Conservation (phyloP, 345 rosid species). For the Limnanthes douglasii region DNA sequence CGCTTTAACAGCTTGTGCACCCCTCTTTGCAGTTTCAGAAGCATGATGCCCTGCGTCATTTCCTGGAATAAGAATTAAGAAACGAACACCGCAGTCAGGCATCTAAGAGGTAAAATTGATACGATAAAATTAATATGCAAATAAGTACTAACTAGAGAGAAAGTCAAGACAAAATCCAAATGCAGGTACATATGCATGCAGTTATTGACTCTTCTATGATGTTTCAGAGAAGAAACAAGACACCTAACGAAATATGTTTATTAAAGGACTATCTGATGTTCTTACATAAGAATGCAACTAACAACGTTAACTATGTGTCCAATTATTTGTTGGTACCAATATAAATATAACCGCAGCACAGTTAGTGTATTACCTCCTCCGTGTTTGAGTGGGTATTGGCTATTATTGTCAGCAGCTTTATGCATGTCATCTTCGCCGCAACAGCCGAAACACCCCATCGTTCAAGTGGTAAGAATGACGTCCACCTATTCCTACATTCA, state of each 20-base stretch:
- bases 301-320: too few relatives aligned
- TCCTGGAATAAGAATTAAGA: too few relatives aligned
- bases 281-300: too few relatives aligned
- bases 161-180: neutral
- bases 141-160: neutral
- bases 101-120: too few relatives aligned
- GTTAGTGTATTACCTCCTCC: constrained; percentile 33
- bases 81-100: too few relatives aligned
- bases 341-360: neutral
- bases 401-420: constrained; percentile 55
- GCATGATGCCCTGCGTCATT: constrained; percentile 26
- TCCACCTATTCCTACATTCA: constrained; percentile 6
- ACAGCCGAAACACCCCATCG: constrained; percentile 80
- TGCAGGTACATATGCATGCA: neutral
- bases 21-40: constrained; percentile 39
- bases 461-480: constrained; percentile 11
- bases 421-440: constrained; percentile 61
- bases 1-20: constrained; percentile 35
- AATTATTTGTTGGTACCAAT: too few relatives aligned
- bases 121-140: neutral
- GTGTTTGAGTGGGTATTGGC: constrained; percentile 34
- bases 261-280: too few relatives aligned
- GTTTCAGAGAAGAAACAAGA: neutral
- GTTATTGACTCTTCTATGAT: neutral
- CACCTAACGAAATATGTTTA: neutral